Evolutionary conservation across 768 basidiomycete genomes (phyloP).

Genomic region (Cystobasidium ongulense): DNA sequence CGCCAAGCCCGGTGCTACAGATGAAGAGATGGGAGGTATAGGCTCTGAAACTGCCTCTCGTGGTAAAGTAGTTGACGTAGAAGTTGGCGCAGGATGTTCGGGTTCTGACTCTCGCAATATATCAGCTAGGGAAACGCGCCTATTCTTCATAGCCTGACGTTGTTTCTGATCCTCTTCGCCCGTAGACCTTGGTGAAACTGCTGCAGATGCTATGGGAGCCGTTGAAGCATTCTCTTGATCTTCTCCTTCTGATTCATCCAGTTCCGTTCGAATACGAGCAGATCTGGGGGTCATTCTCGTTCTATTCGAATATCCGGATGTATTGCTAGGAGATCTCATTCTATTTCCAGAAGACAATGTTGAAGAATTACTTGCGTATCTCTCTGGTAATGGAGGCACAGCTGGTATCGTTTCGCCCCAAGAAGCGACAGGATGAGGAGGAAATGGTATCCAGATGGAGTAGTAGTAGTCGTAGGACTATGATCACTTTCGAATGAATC

Average conservation of each 20-base stretch:
- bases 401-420: not conserved
- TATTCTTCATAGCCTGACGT: not conserved
- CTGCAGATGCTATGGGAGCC: slow-evolving; percentile 6
- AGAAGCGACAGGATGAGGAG: not conserved
- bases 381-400: not conserved
- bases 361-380: not conserved
- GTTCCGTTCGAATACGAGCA: not conserved
- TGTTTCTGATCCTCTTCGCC: not conserved
- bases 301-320: not conserved
- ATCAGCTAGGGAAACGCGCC: slow-evolving; percentile 6
- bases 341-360: not conserved
- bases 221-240: not conserved
- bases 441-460: not conserved
- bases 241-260: not conserved
- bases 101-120: not conserved
- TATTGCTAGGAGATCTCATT: not conserved
- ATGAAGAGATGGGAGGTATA: not conserved
- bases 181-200: not conserved
- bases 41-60: not conserved
- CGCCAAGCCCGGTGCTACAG: no score
- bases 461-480: not conserved
- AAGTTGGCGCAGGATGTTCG: not conserved
- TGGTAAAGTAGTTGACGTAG: no score
- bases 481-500: not conserved
- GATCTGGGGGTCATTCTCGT: not conserved